Evolutionary conservation across 2,329 filamentous ascomycete species (phyloP).

Genomic region (Trichothecium roseum): DNA sequence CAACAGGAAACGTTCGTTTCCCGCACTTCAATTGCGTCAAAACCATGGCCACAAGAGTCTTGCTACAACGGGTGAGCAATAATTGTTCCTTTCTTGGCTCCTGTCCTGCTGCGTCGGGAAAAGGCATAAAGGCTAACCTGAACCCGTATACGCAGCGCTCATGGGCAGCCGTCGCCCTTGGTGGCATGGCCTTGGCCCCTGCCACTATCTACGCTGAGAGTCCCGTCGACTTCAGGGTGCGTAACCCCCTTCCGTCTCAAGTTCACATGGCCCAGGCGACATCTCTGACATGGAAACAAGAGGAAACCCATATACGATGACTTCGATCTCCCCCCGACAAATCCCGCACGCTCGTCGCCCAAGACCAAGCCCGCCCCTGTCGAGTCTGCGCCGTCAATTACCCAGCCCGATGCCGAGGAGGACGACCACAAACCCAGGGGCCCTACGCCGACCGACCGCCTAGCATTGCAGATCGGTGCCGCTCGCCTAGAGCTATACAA

Average conservation of each 20-base stretch:
- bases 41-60: constrained; percentile 51
- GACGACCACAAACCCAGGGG: constrained; percentile 26
- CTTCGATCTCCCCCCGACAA: constrained; percentile 34
- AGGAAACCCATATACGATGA: constrained; percentile 77
- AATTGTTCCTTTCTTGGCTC: constrained; percentile 2
- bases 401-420: constrained; percentile 4
- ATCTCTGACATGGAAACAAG: constrained; percentile 9
- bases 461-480: constrained; percentile 71
- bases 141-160: constrained; percentile 29
- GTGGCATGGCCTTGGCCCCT: constrained; percentile 36
- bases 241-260: constrained; percentile 3
- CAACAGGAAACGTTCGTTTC: no score
- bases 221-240: constrained; percentile 24
- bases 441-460: constrained; percentile 80
- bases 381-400: constrained; percentile 15
- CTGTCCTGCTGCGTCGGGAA: not conserved
- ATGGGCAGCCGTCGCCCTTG: constrained; percentile 41
- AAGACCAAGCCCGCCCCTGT: constrained; percentile 14
- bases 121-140: constrained; percentile 3
- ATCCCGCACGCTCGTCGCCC: constrained; percentile 14
- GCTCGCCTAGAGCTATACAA: constrained; percentile 73
- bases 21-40: constrained; percentile 35
- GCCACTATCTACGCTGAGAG: constrained; percentile 41
- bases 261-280: not conserved
- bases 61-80: constrained; percentile 43